Base-by-base conservation (phyloP, 202 grass and related monocot species). In the Setaria viridis region DNA sequence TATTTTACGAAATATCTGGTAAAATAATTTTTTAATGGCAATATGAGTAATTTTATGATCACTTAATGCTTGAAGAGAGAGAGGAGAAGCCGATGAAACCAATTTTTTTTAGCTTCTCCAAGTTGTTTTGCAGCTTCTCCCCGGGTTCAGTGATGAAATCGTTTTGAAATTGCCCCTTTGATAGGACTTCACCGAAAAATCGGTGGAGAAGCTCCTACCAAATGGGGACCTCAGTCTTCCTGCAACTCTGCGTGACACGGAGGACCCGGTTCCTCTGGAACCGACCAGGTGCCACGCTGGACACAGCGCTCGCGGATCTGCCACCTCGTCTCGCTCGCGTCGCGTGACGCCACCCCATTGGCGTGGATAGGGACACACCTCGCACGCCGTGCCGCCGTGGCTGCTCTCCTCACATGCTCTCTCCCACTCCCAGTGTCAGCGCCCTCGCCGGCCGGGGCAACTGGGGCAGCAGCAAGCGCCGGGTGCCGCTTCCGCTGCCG, bases 311-410 rank as follows among this genome's bases (percentile, higher is more conserved):
- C 33, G 47, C 62, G 37, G 37, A 39, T 41, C 39, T 41, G 39
- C 39, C 56, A 2, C 9, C 51, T 42, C 43, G 17, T 11, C 73
- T 39, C 78, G 10, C 53, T 47, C 51, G 67, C 59, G 70, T 47
- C 51, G 67, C 59, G 70, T 66, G 58, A 39, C 70, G 58, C 30
- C n/a, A 56, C 62, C 50, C 50, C 73, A 68, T 57, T n/a, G 72
- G 71, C 34, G 8, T 6, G 5, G 60, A 63, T 21, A 76, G 59
- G 0, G 57, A 75, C 43, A 12, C 55, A 30, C 58, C 60, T 7
- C 10, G 32, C 71, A 16, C 33, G 83, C 60, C 66, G 57, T 20
- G 83, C 60, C 66, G 76, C 4, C 76, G 56, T 51, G 46, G 33
- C 32, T 29, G n/a, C 57, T 45, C 85, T 67, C 69, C 49, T 57